Evolutionary conservation across 1,139 yeast species (phyloP), one percentile per base, ranked within the genome.

Genomic region (Diutina siamensis): DNA sequence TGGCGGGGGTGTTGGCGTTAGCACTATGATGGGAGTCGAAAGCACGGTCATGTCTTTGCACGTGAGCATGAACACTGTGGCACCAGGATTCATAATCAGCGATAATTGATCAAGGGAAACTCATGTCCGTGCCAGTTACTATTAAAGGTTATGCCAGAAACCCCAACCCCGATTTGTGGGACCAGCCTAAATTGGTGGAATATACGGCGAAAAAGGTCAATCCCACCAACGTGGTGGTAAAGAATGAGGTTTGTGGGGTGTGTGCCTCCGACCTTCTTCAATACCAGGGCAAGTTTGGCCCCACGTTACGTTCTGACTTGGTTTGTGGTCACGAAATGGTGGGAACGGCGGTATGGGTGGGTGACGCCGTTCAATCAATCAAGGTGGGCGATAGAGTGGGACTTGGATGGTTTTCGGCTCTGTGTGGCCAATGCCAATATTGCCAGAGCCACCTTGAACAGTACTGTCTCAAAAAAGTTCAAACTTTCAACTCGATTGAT

Each of bases 131-230:
- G 36, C 72, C 73, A 44, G 60, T 62, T 34, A 53, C 55, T n/a
- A 67, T 68, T 51, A 58, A 67, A 60, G 78, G 78, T 17, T 69
- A 67, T 50, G 78, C 71, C 45, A 65, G 69, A 33, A 59, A 55
- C 44, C 56, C 62, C 33, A 52, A 54, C 15, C 28, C 28, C 28
- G 64, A 63, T 32, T 62, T 71, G 49, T 74, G 76, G 72, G 60
- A 59, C 50, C 57, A 68, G 45, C 70, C 74, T 40, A 64, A 68
- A 52, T 63, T 64, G 53, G 69, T 67, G 40, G 57, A 61, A 15
- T 73, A 64, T 56, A 58, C 57, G 31, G 70, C 71, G 46, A 71
- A 71, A 52, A 59, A 61, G 40, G 53, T 70, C 49, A 55, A 56
- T 35, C 35, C 52, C 46, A 55, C 61, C 45, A 75, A 69, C 54